Evolutionary conservation across 345 rosid genomes (phyloP).

Genomic region (Rubroshorea leprosula): DNA sequence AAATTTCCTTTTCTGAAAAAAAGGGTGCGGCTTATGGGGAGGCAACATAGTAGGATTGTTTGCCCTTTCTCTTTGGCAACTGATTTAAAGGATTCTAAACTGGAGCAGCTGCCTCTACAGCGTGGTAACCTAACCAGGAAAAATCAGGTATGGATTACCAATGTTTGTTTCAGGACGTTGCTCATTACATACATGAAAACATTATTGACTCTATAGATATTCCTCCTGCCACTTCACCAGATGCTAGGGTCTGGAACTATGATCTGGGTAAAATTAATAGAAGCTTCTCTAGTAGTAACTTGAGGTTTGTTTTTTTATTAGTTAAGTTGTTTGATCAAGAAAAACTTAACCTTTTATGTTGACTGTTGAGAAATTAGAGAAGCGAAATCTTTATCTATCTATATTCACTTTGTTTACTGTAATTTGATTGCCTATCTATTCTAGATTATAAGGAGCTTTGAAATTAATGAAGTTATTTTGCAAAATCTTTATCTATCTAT

Average conservation of each 20-base stretch:
- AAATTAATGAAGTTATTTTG: slow-evolving; percentile 7
- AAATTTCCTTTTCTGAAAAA: neutral
- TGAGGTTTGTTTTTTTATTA: neutral
- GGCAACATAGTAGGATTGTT: neutral
- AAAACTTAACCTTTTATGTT: no score
- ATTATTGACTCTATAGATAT: no score
- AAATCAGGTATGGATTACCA: neutral
- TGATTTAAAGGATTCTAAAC: no score
- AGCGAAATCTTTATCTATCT: neutral
- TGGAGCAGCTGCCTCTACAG: no score
- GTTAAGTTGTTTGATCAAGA: neutral
- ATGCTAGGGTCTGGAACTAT: no score
- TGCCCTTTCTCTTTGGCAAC: no score
- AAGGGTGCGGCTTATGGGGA: neutral
- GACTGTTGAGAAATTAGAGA: neutral
- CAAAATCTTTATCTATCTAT: slow-evolving; percentile 10
- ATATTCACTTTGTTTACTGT: slow-evolving; percentile 9
- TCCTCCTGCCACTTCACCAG: no score
- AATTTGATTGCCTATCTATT: slow-evolving; percentile 17
- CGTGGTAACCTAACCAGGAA: neutral
- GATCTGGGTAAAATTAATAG: neutral
- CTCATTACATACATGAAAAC: neutral
- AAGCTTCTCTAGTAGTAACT: neutral
- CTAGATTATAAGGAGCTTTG: slow-evolving; percentile 15
- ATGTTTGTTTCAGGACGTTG: neutral